Base-by-base conservation (phyloP, 345 rosid species). In the Bruguiera parviflora region DNA sequence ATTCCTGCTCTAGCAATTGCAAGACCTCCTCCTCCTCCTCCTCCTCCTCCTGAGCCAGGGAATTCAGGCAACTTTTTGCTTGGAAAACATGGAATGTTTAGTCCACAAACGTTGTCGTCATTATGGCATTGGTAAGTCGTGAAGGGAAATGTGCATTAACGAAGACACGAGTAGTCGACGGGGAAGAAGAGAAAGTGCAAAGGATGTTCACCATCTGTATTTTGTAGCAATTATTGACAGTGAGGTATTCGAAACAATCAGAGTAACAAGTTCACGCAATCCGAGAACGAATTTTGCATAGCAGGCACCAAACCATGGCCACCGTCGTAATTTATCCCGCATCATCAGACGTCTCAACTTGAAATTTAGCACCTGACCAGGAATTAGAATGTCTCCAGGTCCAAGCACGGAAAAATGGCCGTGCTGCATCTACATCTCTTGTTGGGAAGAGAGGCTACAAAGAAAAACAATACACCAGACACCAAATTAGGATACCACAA, bases 331-430 rank as follows among this genome's bases (percentile, higher is more conserved):
- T 11, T 9, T 11, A 39, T 32, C 47, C 16, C 3, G 3, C 16
- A 10, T 8, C 28, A 24, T 8, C 28, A 24, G 27, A 28, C 18
- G 46, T 51, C 28, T 21, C 33, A 75, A 61, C 57, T 32, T 59
- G 16, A 69, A 59, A 29, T 32, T 61, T 61, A 62, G 32, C 35
- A 53, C 27, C 80, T 64, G 87, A 92, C 98, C 98, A 5, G 98
- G 99, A 61, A 95, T 92, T 71, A 95, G 97, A 82, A 95, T 92
- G 68, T 92, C 99, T 74, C 99, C 98, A 82, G 92, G 99, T 29
- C 98, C 97, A 77, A 95, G 96, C 99, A 95, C 88, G 78, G 96
- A 95, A 81, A 81, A 78, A 92, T 51, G 99, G 99, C 21, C 98
- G 80, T 33, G 76, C 73, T 58, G 84, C 33, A 77, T 88, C 35